Evolutionary conservation across 495 filamentous ascomycete species (phyloP), one percentile per base, ranked within the genome.

Genomic region (Aspergillus steynii): DNA sequence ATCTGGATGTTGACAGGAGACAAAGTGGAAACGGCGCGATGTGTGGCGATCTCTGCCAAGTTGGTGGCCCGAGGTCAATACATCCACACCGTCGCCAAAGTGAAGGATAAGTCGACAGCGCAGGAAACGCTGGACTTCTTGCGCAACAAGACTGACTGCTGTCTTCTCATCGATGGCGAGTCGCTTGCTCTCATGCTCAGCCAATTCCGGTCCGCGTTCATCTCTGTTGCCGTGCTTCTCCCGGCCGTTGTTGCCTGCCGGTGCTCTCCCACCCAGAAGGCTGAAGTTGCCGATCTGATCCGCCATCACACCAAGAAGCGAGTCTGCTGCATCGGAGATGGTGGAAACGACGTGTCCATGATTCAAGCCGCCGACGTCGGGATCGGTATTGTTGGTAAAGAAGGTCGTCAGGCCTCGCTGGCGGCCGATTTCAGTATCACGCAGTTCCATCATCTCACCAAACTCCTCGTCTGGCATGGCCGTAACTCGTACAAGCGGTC

Each of bases 1-100:
- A 97, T 98, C 58, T 99, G 96, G 96, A 99, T 99, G 96, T 79
- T 99, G 67, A 99, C 96, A 0, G 96, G 96, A 32, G 96, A 99
- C 80, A 99, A 99, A 74, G 92, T 97, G 1, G 96, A 99, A 74
- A 99, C 96, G 29, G 96, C 96, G 12, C 87, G 94, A 32, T 99
- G 96, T 74, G 94, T 99, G 7, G 96, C 96, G 15, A 91, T 99
- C 34, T 92, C 88, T 65, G 89, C 93, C 25, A 97, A 97, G 74
- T 80, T 99, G 26, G 94, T 99, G n/a, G 87, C 92, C 6, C 81
- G 96, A 58, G 92, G 93, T 1, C 96, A 99, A 73, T 95, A 94
- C 72, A 96, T 99, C 61, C 92, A 98, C 74, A 97, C 93, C 0
- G 89, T 98, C 49, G 83, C 91, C 29, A 96, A 96, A 74, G 80